phyloP scores from a whole-genome alignment of 768 basidiomycete genomes.

The Leccinum obscurum region DNA sequence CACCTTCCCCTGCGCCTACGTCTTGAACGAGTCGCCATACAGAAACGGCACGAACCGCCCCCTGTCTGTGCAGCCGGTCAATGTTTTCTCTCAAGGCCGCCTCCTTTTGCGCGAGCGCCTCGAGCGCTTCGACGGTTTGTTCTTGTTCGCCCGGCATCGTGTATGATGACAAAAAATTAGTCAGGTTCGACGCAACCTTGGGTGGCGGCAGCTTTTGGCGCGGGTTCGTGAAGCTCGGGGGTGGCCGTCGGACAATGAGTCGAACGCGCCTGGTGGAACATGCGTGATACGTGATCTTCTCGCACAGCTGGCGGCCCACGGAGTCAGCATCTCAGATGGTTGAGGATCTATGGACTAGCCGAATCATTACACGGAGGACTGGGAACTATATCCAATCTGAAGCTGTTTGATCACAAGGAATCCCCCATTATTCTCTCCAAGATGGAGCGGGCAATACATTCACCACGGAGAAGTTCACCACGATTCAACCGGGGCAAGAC shows the following conservation, averaged over 20 bases:
- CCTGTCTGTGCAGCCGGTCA: conserved; percentile 46
- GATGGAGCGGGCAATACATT: no score
- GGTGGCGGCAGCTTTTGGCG: conserved; percentile 60
- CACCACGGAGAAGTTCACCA: no score
- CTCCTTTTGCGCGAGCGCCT: conserved; percentile 41
- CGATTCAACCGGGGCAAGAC: no score
- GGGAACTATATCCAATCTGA: no score
- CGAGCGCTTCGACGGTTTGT: conserved; percentile 40
- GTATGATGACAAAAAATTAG: conserved; percentile 63
- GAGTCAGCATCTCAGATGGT: no score
- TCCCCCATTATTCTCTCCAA: no score
- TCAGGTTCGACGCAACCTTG: conserved; percentile 53
- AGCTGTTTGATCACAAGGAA: no score
- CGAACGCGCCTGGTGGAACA: conserved; percentile 57
- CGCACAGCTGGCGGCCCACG: no score
- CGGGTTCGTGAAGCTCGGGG: conserved; percentile 62
- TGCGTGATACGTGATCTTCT: conserved; percentile 6
- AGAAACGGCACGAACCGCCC: conserved; percentile 44
- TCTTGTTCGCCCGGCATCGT: conserved; percentile 51
- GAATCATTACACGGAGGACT: no score
- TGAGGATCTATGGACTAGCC: no score
- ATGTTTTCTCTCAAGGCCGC: conserved; percentile 45
- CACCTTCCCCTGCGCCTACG: no score
- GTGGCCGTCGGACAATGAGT: conserved; percentile 65
- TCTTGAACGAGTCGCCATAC: conserved; percentile 29